Base-by-base conservation (phyloP, 2,329 filamentous ascomycete species). In the Fusarium agapanthi region DNA sequence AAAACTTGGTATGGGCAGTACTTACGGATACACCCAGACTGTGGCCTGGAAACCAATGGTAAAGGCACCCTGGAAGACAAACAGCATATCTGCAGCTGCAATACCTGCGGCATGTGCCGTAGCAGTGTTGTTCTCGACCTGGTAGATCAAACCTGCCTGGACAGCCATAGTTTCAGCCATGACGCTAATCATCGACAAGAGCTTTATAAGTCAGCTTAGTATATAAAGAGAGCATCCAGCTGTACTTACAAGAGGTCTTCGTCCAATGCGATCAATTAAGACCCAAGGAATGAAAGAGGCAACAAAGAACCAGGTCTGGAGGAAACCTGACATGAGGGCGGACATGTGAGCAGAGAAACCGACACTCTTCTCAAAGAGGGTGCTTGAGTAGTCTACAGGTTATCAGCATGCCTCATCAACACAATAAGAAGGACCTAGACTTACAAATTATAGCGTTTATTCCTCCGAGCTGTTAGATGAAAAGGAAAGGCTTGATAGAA, bases 271-370 rank as follows among this genome's bases (percentile, higher is more conserved):
- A 34, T 74, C 72, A 5, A 74, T 74, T n/a, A 74, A 14, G 4
- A 67, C 50, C 72, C 72, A 74, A 18, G 72, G 85, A 47, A 86
- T 84, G 34, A 79, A 82, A 13, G 80, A 83, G 4, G 81, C 81
- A 16, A 80, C 34, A 61, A 84, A 83, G 62, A 81, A 83, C 81
- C 81, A 85, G 0, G 86, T 87, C 76, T 87, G 84, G 18, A 88
- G 79, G 69, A 87, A 84, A 38, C 86, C 86, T n/a, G 85, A 85
- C 77, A 89, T 85, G 38, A 88, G 79, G 7, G 85, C 79, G 7
- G 87, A 84, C 75, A 87, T 82, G 47, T 84, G 81, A 3, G 81
- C 74, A 24, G 75, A 76, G 56, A 85, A 82, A 1, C 82, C 80
- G 6, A 88, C 80, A 24, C 83, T 85, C 24, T 82, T 75, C 58